These are phyloP conservation scores for Straminergon stramineum DNA, from an alignment of 225 moss, liverwort and hornwort genomes.

Conservation along the genomic window DNA sequence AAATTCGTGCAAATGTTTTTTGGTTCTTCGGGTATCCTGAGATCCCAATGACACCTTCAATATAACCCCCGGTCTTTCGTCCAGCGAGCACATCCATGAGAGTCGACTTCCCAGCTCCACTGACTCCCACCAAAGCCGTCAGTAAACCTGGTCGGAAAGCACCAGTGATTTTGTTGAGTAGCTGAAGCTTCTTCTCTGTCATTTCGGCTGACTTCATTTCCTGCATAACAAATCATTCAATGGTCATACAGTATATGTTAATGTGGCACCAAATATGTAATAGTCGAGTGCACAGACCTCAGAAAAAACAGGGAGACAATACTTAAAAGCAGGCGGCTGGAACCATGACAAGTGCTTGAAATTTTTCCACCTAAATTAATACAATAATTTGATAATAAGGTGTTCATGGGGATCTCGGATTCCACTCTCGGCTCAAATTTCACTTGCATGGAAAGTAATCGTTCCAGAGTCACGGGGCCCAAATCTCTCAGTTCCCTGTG, in stretches of 20 bases:
- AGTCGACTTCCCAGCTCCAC: constrained; percentile 47
- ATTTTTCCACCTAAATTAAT: neutral
- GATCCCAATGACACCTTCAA: constrained; percentile 40
- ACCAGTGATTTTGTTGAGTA: constrained; percentile 27
- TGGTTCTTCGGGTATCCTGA: constrained; percentile 31
- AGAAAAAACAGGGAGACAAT: neutral
- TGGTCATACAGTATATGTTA: neutral
- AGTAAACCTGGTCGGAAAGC: constrained; percentile 37
- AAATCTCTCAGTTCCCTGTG: neutral
- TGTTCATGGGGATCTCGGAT: neutral
- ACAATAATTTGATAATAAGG: neutral
- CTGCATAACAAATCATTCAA: neutral
- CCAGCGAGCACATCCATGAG: constrained; percentile 51
- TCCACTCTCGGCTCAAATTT: neutral
- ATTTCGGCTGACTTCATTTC: constrained; percentile 28
- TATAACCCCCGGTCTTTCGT: constrained; percentile 38
- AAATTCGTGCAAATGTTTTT: constrained; percentile 30
- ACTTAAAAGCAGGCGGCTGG: neutral
- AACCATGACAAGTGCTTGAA: neutral
- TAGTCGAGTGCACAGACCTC: neutral
- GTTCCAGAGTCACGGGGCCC: neutral
- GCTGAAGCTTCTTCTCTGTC: constrained; percentile 6
- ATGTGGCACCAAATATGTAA: no score
- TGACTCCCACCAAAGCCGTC: constrained; percentile 40
- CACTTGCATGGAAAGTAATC: neutral